These are phyloP conservation scores for Talaromyces funiculosus DNA, from an alignment of 2,329 filamentous ascomycete species.

Conservation along the genomic window DNA sequence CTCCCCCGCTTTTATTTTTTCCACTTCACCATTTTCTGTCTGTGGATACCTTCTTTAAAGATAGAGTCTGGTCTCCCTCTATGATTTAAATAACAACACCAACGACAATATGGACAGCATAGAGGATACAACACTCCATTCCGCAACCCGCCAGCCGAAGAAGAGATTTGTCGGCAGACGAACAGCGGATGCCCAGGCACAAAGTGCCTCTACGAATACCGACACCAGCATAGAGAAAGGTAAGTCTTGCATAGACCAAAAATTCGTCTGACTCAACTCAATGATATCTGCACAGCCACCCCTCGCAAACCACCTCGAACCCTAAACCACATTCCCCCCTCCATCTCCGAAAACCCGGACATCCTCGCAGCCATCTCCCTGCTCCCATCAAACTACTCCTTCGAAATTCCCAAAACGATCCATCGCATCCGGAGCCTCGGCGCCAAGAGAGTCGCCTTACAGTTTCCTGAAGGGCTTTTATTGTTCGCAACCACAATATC, in stretches of 20 bases:
- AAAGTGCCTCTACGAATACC: conserved; percentile 50
- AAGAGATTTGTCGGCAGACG: conserved; percentile 86
- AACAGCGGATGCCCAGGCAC: conserved; percentile 58
- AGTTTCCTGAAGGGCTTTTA: conserved; percentile 92
- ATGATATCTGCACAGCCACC: conserved; percentile 49
- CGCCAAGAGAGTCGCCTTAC: conserved; percentile 81
- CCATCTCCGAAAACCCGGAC: conserved; percentile 77
- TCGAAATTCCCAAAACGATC: conserved; percentile 97
- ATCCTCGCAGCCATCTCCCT: conserved; percentile 83
- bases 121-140: conserved; percentile 22
- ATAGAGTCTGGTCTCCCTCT: no score
- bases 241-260: conserved; percentile 11
- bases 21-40: no score
- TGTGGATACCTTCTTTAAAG: no score
- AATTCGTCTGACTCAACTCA: not conserved
- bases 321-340: conserved; percentile 83
- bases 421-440: conserved; percentile 78
- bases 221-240: conserved; percentile 48
- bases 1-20: conserved; percentile 4
- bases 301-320: conserved; percentile 68
- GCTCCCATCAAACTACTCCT: conserved; percentile 93
- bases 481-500: conserved; percentile 97
- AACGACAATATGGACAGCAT: conserved; percentile 9
- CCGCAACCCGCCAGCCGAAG: conserved; percentile 63
- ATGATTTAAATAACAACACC: not conserved